Conservation (phyloP, 106 monocot species). For the Dactylorhiza incarnata region DNA sequence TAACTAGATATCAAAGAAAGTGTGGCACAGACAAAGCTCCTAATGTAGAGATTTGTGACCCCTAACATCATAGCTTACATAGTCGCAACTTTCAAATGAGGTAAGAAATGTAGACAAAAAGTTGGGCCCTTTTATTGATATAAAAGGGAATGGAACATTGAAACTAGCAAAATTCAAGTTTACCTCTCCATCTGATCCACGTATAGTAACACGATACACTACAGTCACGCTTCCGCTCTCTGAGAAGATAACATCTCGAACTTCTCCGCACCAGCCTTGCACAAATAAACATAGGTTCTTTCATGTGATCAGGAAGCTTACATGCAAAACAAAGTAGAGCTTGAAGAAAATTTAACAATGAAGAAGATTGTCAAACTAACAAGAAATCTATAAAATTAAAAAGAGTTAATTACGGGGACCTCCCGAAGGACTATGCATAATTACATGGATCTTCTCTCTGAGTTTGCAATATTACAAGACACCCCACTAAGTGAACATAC, state of each 20-base stretch:
- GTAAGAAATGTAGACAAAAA: no score
- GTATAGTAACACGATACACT: slow-evolving; percentile 70
- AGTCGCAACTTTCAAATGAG: no score
- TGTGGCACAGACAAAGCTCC: no score
- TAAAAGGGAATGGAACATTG: no score
- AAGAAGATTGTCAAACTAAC: background rate
- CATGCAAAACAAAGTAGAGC: background rate
- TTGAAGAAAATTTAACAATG: background rate
- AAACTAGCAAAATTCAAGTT: background rate
- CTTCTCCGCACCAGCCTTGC: slow-evolving; percentile 93
- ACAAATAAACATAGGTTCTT: background rate
- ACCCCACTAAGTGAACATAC: no score
- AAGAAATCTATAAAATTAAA: background rate
- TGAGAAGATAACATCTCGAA: slow-evolving; percentile 66
- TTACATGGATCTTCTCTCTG: no score
- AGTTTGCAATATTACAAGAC: no score
- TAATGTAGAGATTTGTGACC: no score
- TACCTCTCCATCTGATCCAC: slow-evolving; percentile 90
- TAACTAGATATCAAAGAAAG: no score
- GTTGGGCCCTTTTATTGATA: no score
- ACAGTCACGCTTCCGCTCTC: slow-evolving; percentile 72
- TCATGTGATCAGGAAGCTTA: background rate
- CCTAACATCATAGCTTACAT: no score
- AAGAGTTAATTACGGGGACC: background rate
- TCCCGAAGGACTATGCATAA: no score